These are phyloP conservation scores for Rutstroemia sp. DNA, from an alignment of 2,329 filamentous ascomycete species.

Conservation along the genomic window DNA sequence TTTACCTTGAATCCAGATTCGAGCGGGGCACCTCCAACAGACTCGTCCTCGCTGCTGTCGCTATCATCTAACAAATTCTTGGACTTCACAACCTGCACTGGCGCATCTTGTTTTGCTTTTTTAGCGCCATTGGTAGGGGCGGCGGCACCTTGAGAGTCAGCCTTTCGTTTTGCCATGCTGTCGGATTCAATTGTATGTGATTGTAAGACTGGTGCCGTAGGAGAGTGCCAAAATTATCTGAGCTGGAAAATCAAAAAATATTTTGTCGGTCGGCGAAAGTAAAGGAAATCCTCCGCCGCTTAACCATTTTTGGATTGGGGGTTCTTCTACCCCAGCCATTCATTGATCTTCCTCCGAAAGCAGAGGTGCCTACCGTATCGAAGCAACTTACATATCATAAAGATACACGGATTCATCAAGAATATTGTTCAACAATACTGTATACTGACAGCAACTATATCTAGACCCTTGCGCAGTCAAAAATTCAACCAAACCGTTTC, in stretches of 20 bases:
- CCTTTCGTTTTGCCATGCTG: conserved; percentile 30
- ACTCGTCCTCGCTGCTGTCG: conserved; percentile 29
- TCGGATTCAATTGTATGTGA: not conserved
- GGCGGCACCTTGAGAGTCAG: conserved; percentile 20
- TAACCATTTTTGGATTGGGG: not conserved
- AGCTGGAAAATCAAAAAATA: conserved; percentile 8
- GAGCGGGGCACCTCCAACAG: conserved; percentile 30
- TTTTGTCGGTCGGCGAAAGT: not conserved
- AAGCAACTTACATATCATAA: not conserved
- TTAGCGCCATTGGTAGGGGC: conserved; percentile 18
- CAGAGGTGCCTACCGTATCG: conserved; percentile 2
- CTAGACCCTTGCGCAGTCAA: not conserved
- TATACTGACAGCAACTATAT: not conserved
- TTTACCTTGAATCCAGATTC: conserved; percentile 67
- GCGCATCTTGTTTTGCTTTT: conserved; percentile 23
- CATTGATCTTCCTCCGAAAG: conserved; percentile 6
- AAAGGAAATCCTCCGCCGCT: conserved; percentile 1
- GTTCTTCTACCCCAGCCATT: conserved; percentile 1
- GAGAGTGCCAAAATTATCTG: not conserved
- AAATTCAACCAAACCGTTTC: not conserved
- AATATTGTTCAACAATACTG: not conserved
- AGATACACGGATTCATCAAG: not conserved
- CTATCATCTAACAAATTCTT: conserved; percentile 43
- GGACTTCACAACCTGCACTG: conserved; percentile 11
- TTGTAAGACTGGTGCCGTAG: not conserved